phyloP scores from a whole-genome alignment of 2,329 filamentous ascomycete genomes.

The Talaromyces atroroseus region DNA sequence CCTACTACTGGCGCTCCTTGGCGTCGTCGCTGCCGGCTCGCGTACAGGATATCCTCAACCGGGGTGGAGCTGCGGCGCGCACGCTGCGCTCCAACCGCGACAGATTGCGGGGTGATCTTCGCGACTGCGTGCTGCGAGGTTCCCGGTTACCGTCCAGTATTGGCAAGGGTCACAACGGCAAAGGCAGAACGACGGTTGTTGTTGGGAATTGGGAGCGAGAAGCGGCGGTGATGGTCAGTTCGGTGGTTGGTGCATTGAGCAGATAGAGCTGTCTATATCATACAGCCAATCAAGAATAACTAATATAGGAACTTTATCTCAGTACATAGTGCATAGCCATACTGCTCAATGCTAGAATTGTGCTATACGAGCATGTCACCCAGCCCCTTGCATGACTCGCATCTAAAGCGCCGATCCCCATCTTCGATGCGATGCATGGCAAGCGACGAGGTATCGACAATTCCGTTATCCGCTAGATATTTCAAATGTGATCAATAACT shows the following conservation, averaged over 20 bases:
- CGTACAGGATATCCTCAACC: conserved; percentile 76
- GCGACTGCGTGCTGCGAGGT: conserved; percentile 76
- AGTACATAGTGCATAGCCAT: no score
- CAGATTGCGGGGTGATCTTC: conserved; percentile 68
- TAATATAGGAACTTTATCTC: no score
- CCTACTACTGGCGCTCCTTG: conserved; percentile 89
- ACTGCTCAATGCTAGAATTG: no score
- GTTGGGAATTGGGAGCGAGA: conserved; percentile 74
- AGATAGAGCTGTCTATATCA: conserved; percentile 21
- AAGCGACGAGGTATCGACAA: no score
- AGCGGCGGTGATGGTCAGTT: conserved; percentile 88
- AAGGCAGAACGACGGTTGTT: conserved; percentile 39
- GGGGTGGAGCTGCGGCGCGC: conserved; percentile 77
- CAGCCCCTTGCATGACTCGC: no score
- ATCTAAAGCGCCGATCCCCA: no score
- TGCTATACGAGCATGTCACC: no score
- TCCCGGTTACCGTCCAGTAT: conserved; percentile 58
- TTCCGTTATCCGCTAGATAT: no score
- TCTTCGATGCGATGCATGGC: no score
- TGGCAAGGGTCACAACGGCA: conserved; percentile 19
- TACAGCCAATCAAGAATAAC: neutral
- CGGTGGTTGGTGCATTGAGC: conserved; percentile 59
- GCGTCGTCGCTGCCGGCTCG: conserved; percentile 69
- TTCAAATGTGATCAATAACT: no score
- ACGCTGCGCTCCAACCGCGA: conserved; percentile 72